A percentile compares a stretch with the other conserved stretches of the same genome.
Conservation (phyloP, 192 early-diverging fungal genomes). For the Umbelopsis ramanniana region DNA sequence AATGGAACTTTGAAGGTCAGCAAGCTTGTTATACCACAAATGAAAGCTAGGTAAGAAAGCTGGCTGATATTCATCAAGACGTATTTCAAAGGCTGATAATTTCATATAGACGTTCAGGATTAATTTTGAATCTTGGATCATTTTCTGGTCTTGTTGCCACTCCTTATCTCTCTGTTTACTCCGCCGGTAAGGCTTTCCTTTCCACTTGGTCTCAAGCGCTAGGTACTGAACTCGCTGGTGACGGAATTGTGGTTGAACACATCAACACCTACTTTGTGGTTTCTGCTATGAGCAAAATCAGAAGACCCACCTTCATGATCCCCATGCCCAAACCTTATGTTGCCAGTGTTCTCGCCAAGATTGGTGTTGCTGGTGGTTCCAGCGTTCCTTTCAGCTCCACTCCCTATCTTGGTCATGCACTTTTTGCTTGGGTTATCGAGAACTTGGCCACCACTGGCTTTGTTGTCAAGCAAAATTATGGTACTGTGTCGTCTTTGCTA, state of each 20-base stretch:
- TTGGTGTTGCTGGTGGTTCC: constrained; percentile 71
- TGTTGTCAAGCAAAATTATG: constrained; percentile 61
- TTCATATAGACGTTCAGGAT: constrained; percentile 62
- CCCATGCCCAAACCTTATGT: constrained; percentile 86
- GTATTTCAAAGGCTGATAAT: background rate
- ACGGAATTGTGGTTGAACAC: constrained; percentile 86
- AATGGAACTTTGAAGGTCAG: constrained; percentile 83
- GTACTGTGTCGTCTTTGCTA: constrained; percentile 24
- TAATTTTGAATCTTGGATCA: constrained; percentile 94
- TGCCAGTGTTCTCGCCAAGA: constrained; percentile 63
- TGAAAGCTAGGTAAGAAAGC: constrained; percentile 63
- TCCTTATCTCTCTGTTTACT: constrained; percentile 88
- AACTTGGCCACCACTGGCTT: constrained; percentile 60
- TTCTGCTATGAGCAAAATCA: constrained; percentile 93
- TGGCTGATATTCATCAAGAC: background rate
- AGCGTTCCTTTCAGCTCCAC: constrained; percentile 65
- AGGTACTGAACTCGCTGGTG: constrained; percentile 72
- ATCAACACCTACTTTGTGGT: constrained; percentile 96
- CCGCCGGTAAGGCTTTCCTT: constrained; percentile 92
- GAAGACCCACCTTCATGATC: constrained; percentile 75
- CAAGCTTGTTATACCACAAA: constrained; percentile 76
- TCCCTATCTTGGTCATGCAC: constrained; percentile 70
- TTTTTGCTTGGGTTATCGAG: constrained; percentile 71
- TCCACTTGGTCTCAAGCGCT: constrained; percentile 89
- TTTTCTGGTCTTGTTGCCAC: constrained; percentile 85